phyloP scores from a whole-genome alignment of 495 filamentous ascomycete species.

The Opeltia flavorubescens region DNA sequence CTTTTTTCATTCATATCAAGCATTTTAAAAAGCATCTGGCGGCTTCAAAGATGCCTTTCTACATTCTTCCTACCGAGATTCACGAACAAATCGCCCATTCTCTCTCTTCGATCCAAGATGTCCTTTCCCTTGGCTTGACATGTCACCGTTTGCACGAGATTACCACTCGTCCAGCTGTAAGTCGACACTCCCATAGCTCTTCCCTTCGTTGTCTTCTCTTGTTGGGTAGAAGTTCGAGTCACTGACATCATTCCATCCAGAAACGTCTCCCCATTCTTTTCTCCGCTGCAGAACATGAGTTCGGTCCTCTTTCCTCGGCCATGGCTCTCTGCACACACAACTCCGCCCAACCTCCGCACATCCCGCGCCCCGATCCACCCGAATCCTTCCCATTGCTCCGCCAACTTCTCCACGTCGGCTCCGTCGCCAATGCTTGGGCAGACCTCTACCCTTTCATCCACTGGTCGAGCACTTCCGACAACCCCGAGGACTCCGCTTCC shows the following conservation, averaged over 20 bases:
- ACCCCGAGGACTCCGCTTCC: constrained; percentile 32
- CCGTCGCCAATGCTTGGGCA: constrained; percentile 48
- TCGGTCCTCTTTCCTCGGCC: constrained; percentile 45
- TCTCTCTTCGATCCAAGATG: constrained; percentile 35
- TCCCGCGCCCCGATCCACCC: constrained; percentile 29
- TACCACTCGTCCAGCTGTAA: constrained; percentile 25
- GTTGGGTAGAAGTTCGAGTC: too few species aligned
- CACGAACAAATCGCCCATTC: constrained; percentile 45
- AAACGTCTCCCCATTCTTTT: constrained; percentile 40
- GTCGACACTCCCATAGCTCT: background rate
- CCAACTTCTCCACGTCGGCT: constrained; percentile 43
- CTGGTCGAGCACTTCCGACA: constrained; percentile 41
- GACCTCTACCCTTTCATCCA: constrained; percentile 53
- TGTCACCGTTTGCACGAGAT: constrained; percentile 40
- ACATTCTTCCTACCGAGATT: constrained; percentile 45
- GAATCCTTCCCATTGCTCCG: constrained; percentile 40
- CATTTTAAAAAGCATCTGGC: too few species aligned
- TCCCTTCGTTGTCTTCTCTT: too few species aligned
- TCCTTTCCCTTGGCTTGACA: constrained; percentile 39
- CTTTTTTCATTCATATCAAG: too few species aligned
- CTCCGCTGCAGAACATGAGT: constrained; percentile 39
- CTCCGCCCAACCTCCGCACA: constrained; percentile 38
- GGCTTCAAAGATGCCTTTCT: constrained; percentile 31
- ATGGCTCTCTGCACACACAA: constrained; percentile 47
- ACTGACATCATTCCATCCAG: background rate